phyloP scores from a whole-genome alignment of 73 alveolate genomes.

The Uronychia binucleata region DNA sequence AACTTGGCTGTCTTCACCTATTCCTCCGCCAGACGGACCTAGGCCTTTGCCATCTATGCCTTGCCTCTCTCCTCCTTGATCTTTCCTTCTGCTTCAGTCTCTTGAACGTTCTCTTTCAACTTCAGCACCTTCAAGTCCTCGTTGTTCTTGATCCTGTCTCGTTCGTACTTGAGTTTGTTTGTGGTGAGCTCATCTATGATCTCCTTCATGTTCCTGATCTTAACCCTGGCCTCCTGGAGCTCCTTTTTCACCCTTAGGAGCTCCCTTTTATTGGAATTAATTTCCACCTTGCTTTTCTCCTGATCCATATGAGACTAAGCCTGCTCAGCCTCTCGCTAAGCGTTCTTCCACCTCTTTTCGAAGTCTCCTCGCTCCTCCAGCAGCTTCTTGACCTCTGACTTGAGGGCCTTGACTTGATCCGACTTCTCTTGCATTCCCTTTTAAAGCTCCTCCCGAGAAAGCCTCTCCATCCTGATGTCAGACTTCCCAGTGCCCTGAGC shows the following conservation, averaged over 20 bases:
- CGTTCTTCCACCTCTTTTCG: neutral
- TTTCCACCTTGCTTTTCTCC: neutral
- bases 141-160: neutral
- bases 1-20: neutral
- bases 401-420: constrained; percentile 46
- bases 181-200: constrained; percentile 28
- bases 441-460: constrained; percentile 69
- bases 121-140: constrained; percentile 33
- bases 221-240: neutral
- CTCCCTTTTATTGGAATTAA: constrained; percentile 5
- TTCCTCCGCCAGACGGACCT: constrained; percentile 7
- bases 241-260: constrained; percentile 9
- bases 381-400: constrained; percentile 39
- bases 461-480: constrained; percentile 39
- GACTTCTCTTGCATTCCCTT: constrained; percentile 72
- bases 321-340: neutral
- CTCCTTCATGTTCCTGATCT: constrained; percentile 2
- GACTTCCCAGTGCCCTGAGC: constrained; percentile 51
- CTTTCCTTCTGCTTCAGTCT: constrained; percentile 8
- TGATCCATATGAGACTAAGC: neutral
- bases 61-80: constrained; percentile 6
- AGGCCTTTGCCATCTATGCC: neutral
- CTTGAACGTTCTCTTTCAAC: constrained; percentile 29
- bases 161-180: constrained; percentile 8
- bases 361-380: constrained; percentile 47